A percentile compares a stretch with the other conserved stretches of the same genome.
Evolutionary conservation across 192 early-diverging fungal genomes (phyloP).

Genomic region (Rhizophagus clarus): DNA sequence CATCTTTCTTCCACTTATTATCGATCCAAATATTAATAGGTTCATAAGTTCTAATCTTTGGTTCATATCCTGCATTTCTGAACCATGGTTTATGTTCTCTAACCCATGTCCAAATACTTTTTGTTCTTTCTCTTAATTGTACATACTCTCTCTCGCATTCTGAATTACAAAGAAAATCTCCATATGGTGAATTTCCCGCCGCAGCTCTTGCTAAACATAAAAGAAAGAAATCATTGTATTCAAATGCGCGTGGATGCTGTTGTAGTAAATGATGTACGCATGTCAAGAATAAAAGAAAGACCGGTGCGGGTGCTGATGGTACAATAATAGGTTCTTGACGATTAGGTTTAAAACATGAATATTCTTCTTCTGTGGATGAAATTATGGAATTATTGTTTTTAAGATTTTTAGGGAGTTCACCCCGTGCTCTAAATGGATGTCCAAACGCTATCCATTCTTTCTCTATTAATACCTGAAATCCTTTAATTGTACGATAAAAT

Average conservation of each 20-base stretch:
- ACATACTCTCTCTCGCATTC: slow-evolving; percentile 38
- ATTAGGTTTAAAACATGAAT: neutral
- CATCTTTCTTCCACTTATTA: slow-evolving; percentile 35
- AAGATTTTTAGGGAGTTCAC: slow-evolving; percentile 25
- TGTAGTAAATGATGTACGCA: slow-evolving; percentile 45
- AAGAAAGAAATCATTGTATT: slow-evolving; percentile 46
- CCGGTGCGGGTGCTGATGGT: slow-evolving; percentile 36
- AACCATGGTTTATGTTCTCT: slow-evolving; percentile 41
- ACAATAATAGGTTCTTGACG: slow-evolving; percentile 11
- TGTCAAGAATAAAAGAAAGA: slow-evolving; percentile 48
- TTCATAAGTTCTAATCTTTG: neutral
- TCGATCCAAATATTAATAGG: neutral
- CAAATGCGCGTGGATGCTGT: slow-evolving; percentile 42
- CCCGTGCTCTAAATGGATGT: slow-evolving; percentile 44
- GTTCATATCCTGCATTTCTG: slow-evolving; percentile 35
- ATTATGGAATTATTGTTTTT: neutral
- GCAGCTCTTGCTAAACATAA: slow-evolving; percentile 41
- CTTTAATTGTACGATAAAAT: slow-evolving; percentile 44
- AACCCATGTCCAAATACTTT: slow-evolving; percentile 45
- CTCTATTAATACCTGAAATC: slow-evolving; percentile 45
- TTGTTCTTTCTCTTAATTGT: slow-evolving; percentile 34
- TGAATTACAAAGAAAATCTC: slow-evolving; percentile 47
- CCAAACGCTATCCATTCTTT: slow-evolving; percentile 49
- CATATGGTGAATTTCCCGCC: slow-evolving; percentile 43
- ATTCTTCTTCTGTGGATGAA: neutral